Evolutionary conservation across 202 grass and related monocot genomes (phyloP).

Genomic region (Cymbopogon flexuosus): DNA sequence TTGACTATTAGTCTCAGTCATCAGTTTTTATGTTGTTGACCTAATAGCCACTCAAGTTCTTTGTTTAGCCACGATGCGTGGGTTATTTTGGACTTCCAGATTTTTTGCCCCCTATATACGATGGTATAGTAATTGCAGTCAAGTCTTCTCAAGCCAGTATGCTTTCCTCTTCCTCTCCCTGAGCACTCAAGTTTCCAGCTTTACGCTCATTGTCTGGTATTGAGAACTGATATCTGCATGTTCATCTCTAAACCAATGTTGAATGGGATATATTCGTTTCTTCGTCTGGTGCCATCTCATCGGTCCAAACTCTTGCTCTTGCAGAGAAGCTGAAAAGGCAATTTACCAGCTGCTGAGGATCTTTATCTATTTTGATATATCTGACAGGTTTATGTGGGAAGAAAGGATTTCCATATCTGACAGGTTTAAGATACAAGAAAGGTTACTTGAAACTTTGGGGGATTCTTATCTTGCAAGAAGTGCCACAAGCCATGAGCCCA

Average conservation of each 20-base stretch:
- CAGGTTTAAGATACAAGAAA: background rate
- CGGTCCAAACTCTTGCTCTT: background rate
- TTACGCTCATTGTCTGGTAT: background rate
- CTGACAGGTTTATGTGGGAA: background rate
- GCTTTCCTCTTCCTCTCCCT: background rate
- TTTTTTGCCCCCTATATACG: too few species aligned
- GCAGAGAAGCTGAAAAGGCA: background rate
- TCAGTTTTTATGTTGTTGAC: background rate
- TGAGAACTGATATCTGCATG: background rate
- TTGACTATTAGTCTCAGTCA: background rate
- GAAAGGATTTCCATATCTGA: background rate
- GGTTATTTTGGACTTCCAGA: background rate
- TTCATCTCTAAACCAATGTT: background rate
- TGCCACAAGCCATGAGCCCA: slow-evolving; percentile 6
- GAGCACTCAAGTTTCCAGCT: background rate
- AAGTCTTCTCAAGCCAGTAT: background rate
- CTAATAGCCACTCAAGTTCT: background rate
- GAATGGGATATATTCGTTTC: slow-evolving; percentile 33
- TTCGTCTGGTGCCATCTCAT: background rate
- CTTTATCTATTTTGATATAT: background rate
- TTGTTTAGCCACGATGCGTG: background rate
- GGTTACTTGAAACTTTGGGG: background rate
- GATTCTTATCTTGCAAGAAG: slow-evolving; percentile 35
- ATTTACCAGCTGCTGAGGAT: background rate
- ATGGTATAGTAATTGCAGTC: too few species aligned